phyloP scores from a whole-genome alignment of 345 rosid genomes.

The Erucastrum elatum region DNA sequence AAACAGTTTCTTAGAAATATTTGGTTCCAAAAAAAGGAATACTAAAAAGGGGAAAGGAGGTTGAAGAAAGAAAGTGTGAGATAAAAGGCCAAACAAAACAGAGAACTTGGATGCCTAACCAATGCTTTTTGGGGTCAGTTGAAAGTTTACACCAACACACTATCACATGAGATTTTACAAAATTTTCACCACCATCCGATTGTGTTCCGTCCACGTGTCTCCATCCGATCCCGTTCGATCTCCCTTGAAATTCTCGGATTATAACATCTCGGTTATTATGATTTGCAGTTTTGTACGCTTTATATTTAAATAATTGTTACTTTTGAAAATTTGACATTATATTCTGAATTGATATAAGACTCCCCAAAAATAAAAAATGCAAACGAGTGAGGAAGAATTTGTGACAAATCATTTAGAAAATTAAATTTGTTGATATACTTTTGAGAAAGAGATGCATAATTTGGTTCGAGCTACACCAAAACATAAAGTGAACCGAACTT shows the following conservation, averaged over 20 bases:
- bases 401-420: not conserved
- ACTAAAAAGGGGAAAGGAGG: constrained; percentile 23
- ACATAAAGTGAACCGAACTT: not conserved
- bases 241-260: not conserved
- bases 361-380: not conserved
- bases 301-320: not conserved
- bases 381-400: not conserved
- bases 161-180: constrained; percentile 18
- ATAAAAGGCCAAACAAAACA: constrained; percentile 31
- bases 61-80: constrained; percentile 15
- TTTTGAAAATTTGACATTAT: not conserved
- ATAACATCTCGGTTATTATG: not conserved
- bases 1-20: constrained; percentile 7
- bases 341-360: not conserved
- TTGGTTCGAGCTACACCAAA: not conserved
- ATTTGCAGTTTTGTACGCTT: not conserved
- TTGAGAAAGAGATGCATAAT: not conserved
- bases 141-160: not conserved
- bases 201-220: constrained; percentile 19
- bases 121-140: constrained; percentile 33
- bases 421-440: not conserved
- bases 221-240: constrained; percentile 11
- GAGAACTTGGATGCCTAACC: constrained; percentile 44
- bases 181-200: constrained; percentile 9
- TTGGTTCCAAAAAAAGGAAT: constrained; percentile 29